phyloP scores from a whole-genome alignment of 306 rosid genomes.

The Dryas octopetala region DNA sequence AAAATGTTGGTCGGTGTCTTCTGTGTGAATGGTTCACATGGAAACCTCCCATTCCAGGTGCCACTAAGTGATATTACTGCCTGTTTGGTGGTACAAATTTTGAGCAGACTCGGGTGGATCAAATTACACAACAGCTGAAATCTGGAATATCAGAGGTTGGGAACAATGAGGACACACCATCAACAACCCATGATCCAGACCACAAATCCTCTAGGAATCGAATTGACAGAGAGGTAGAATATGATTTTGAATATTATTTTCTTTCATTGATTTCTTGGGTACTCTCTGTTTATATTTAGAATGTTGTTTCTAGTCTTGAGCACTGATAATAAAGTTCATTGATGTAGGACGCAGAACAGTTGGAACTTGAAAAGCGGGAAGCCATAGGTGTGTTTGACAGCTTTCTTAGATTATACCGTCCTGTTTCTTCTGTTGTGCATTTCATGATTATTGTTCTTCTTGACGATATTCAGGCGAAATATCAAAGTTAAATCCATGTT shows the following conservation, averaged over 20 bases:
- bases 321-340: conserved; percentile 36
- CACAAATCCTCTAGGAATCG: conserved; percentile 32
- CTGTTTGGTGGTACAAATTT: conserved; percentile 52
- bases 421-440: conserved; percentile 6
- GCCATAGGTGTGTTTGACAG: conserved; percentile 56
- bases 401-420: conserved; percentile 26
- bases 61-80: conserved; percentile 59
- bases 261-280: conserved; percentile 3
- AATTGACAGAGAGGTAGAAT: conserved; percentile 50
- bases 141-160: conserved; percentile 46
- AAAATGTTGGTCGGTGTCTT: conserved; percentile 35
- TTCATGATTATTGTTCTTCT: conserved; percentile 23
- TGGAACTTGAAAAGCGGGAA: conserved; percentile 83
- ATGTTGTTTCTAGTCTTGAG: conserved; percentile 13
- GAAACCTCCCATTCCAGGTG: conserved; percentile 46
- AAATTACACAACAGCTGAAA: conserved; percentile 64
- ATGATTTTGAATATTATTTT: conserved; percentile 13
- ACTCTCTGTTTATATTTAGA: conserved; percentile 17
- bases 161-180: conserved; percentile 32
- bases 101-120: conserved; percentile 87
- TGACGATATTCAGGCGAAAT: conserved; percentile 69
- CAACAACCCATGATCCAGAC: conserved; percentile 37
- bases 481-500: conserved; percentile 78
- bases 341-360: conserved; percentile 50
- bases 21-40: conserved; percentile 45